Conservation (phyloP, 495 filamentous ascomycete species). For the Rusavskia elegans region DNA sequence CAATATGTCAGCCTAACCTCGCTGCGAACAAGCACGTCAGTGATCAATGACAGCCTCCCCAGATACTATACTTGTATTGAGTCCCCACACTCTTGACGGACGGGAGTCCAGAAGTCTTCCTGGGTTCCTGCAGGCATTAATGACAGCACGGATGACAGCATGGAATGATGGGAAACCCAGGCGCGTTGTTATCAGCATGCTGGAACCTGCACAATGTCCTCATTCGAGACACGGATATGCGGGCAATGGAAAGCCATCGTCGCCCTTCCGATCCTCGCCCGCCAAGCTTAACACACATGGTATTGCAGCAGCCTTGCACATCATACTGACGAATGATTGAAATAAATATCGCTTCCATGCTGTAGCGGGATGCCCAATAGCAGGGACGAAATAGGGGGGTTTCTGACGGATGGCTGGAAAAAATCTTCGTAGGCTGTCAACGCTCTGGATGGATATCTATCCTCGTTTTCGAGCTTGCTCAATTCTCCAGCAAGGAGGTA, state of each 20-base stretch:
- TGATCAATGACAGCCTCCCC: no score
- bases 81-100: no score
- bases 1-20: no score
- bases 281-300: not conserved
- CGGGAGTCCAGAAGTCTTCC: no score
- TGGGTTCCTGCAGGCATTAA: no score
- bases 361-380: not conserved
- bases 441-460: conserved; percentile 13
- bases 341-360: not conserved
- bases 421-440: conserved; percentile 15
- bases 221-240: not conserved
- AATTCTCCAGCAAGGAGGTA: conserved; percentile 40
- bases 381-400: conserved; percentile 3
- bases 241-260: not conserved
- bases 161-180: no score
- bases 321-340: not conserved
- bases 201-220: no score
- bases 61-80: no score
- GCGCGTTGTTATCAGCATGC: no score
- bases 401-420: conserved; percentile 21
- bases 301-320: not conserved
- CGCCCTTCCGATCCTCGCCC: no score
- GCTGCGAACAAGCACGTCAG: no score
- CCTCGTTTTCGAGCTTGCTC: conserved; percentile 6
- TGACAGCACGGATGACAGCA: no score